Base-by-base conservation (phyloP, 108 stramenopile species). In the Skeletonema potamos region DNA sequence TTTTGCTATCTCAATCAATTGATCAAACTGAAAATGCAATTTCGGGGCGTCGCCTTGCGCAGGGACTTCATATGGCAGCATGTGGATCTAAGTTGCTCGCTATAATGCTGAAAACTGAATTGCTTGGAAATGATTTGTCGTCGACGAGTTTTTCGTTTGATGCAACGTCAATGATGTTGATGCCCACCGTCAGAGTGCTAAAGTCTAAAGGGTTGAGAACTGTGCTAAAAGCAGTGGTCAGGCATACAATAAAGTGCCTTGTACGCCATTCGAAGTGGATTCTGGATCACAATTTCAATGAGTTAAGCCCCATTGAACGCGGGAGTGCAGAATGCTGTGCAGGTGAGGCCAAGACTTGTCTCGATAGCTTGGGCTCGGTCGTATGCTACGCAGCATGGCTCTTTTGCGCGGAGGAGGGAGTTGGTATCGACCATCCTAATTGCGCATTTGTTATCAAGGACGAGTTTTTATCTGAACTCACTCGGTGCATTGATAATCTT, bases 21-120 rank as follows among this genome's bases (percentile, higher is more conserved):
- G 39, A 27, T 54, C 69, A 81, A 60, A 81, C 80, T 12, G 80
- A 59, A 64, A 65, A 72, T 44, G 66, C 71, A 57, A 57, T 61
- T 18, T 65, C 75, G 29, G 76, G 75, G 22, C 62, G 57, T 41
- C 44, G 70, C 17, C 54, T 76, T 15, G 70, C 70, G 30, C 74
- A 72, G 11, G 69, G 70, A 8, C 75, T 81, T 26, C 80, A 76
- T 28, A 54, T 76, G 54, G 70, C 75, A 62, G 74, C 75, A 54
- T 71, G 76, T 39, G 80, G 80, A 39, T 62, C 76, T 1, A 77
- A 76, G 62, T 10, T 76, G 41, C 74, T 81, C 27, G 39, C 63
- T 20, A 13, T 75, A 18, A 65, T 81, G 75, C 32, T 81, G 36
- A 51, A 48, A 58, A 61, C 58, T 10, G 80, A 76, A 48, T 29